Evolutionary conservation across 2,329 filamentous ascomycete species (phyloP).

Genomic region (Penicillium psychrosexuale): DNA sequence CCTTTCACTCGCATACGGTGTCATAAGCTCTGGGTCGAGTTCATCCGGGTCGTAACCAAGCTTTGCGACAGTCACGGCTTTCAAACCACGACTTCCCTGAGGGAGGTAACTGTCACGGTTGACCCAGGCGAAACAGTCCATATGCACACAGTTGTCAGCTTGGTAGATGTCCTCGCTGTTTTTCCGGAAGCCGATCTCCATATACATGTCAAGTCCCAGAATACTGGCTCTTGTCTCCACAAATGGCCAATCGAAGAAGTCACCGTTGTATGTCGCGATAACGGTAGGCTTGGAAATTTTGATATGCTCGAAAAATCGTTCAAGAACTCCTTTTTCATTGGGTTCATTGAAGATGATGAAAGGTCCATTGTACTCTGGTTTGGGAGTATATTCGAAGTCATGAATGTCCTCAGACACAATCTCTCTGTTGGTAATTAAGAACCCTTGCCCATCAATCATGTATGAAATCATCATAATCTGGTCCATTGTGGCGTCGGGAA

Average conservation of each 20-base stretch:
- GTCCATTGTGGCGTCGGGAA: constrained; percentile 89
- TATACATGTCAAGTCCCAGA: constrained; percentile 98
- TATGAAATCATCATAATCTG: constrained; percentile 99
- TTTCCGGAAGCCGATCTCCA: constrained; percentile 94
- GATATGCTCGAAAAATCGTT: constrained; percentile 92
- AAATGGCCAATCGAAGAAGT: constrained; percentile 99
- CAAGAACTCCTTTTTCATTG: constrained; percentile 80
- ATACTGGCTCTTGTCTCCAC: constrained; percentile 91
- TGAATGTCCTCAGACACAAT: constrained; percentile 96
- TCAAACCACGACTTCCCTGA: constrained; percentile 93
- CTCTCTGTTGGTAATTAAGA: constrained; percentile 95
- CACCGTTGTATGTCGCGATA: constrained; percentile 99
- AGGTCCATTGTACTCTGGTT: constrained; percentile 87
- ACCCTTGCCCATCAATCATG: constrained; percentile 99
- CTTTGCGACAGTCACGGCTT: constrained; percentile 96
- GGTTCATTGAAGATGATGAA: constrained; percentile 99
- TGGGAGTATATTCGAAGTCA: constrained; percentile 98
- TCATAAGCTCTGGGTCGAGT: constrained; percentile 96
- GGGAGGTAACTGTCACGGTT: constrained; percentile 97
- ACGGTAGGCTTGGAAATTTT: constrained; percentile 93
- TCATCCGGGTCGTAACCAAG: constrained; percentile 98
- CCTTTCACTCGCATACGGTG: constrained; percentile 77
- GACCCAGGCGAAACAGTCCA: constrained; percentile 99
- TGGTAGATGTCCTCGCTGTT: constrained; percentile 96
- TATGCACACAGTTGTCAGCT: constrained; percentile 92